Percentiles rank a stretch among this genome's conserved stretches.
phyloP scores from a whole-genome alignment of 805 yeast genomes.

The Candida pini region DNA sequence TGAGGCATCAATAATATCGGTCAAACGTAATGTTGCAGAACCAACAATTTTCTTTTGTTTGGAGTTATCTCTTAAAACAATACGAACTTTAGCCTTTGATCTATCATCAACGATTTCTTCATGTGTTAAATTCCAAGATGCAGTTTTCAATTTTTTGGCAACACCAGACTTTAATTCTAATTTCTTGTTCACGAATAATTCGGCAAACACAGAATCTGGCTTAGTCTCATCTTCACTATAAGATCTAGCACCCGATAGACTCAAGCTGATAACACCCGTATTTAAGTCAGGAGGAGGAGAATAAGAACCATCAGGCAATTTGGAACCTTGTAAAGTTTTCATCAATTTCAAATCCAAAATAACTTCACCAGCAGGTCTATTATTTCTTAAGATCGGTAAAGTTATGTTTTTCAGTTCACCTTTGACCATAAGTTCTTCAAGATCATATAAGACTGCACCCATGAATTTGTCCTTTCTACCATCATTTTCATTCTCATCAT shows the following conservation, averaged over 20 bases:
- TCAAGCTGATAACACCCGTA: constrained; percentile 82
- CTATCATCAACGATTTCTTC: constrained; percentile 66
- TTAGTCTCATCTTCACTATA: constrained; percentile 34
- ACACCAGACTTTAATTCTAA: constrained; percentile 51
- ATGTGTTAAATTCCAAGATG: constrained; percentile 55
- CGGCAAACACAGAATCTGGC: constrained; percentile 61
- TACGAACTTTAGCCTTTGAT: constrained; percentile 60
- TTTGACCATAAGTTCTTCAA: constrained; percentile 57
- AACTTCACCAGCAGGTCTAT: constrained; percentile 75
- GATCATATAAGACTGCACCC: constrained; percentile 71
- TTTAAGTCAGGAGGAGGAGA: constrained; percentile 88
- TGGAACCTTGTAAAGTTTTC: constrained; percentile 62
- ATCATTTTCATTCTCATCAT: constrained; percentile 63
- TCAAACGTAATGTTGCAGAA: constrained; percentile 50
- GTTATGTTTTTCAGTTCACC: constrained; percentile 43
- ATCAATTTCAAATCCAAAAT: constrained; percentile 65
- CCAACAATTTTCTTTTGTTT: constrained; percentile 53
- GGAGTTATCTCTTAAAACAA: constrained; percentile 60
- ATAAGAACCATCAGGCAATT: constrained; percentile 73
- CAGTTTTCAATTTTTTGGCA: constrained; percentile 55
- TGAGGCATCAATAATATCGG: constrained; percentile 69
- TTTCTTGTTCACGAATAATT: constrained; percentile 61
- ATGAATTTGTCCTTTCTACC: constrained; percentile 69
- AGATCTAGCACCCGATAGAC: constrained; percentile 58
- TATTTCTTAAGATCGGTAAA: constrained; percentile 68